Percentiles rank a stretch among this genome's conserved stretches.
phyloP scores from a whole-genome alignment of 2,329 filamentous ascomycete genomes.

The Apiospora kogelbergensis region DNA sequence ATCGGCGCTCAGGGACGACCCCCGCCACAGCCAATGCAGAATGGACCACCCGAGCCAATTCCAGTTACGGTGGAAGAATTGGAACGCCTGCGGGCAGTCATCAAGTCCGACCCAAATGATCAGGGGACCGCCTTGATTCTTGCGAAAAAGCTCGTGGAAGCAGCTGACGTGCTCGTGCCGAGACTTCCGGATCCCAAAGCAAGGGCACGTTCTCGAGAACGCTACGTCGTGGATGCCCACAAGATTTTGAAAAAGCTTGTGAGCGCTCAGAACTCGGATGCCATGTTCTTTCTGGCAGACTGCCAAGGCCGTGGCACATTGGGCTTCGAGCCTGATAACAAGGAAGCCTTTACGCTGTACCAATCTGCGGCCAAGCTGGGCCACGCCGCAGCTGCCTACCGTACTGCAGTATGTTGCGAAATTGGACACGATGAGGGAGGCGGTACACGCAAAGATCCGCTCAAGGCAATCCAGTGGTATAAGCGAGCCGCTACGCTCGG shows the following conservation, averaged over 20 bases:
- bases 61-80: constrained; percentile 79
- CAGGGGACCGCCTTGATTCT: constrained; percentile 69
- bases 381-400: constrained; percentile 84
- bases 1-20: constrained; percentile 34
- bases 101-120: constrained; percentile 72
- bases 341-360: constrained; percentile 91
- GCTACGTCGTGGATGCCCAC: constrained; percentile 80
- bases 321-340: constrained; percentile 77
- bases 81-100: constrained; percentile 67
- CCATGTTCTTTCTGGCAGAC: constrained; percentile 93
- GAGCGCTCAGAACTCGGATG: constrained; percentile 70
- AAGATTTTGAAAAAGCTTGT: constrained; percentile 91
- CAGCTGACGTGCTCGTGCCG: constrained; percentile 71
- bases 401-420: constrained; percentile 95
- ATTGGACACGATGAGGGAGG: constrained; percentile 93
- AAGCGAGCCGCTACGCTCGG: constrained; percentile 87
- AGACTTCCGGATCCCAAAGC: constrained; percentile 67
- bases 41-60: constrained; percentile 32
- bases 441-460: constrained; percentile 83
- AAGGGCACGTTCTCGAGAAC: constrained; percentile 74
- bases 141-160: constrained; percentile 84
- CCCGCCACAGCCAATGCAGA: constrained; percentile 26
- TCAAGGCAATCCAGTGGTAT: constrained; percentile 98
- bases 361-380: constrained; percentile 90
- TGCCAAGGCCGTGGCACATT: constrained; percentile 81